Evolutionary conservation across 2,329 filamentous ascomycete genomes (phyloP).

Genomic region (Hymenoscyphus fraxineus): DNA sequence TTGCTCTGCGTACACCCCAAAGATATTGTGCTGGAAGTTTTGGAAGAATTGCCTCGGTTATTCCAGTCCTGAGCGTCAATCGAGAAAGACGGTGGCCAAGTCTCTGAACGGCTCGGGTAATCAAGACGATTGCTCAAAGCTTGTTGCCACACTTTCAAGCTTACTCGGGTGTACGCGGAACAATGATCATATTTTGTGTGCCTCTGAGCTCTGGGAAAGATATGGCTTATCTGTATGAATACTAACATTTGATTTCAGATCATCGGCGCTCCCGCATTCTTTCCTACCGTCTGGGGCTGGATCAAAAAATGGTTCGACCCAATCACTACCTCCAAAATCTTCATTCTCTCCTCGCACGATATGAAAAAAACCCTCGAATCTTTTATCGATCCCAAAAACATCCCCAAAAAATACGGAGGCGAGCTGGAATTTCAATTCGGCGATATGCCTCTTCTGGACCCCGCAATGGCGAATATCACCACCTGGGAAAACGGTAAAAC

Average conservation of each 20-base stretch:
- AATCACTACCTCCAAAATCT: constrained; percentile 92
- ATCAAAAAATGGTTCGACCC: constrained; percentile 95
- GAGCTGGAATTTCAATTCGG: constrained; percentile 80
- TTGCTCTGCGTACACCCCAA: not conserved
- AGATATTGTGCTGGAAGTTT: no score
- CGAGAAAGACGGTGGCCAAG: no score
- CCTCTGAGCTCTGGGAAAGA: not conserved
- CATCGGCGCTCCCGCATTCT: constrained; percentile 85
- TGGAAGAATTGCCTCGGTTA: no score
- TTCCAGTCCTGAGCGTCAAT: no score
- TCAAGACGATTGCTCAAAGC: no score
- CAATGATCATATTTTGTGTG: not conserved
- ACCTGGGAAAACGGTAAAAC: constrained; percentile 50
- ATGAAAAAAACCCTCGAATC: constrained; percentile 71
- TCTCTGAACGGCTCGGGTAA: no score
- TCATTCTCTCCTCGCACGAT: constrained; percentile 73
- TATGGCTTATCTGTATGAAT: not conserved
- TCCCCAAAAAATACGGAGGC: constrained; percentile 87
- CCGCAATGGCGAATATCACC: constrained; percentile 47
- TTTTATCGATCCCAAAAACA: constrained; percentile 78
- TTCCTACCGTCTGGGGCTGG: constrained; percentile 92
- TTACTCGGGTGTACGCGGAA: no score
- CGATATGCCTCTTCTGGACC: constrained; percentile 69
- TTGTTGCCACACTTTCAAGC: no score
- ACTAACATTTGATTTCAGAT: constrained; percentile 47